A percentile compares a stretch with the other conserved stretches of the same genome.
Evolutionary conservation across 1,284 basidiomycete genomes (phyloP).

Genomic region (Cutaneotrichosporon sp.): DNA sequence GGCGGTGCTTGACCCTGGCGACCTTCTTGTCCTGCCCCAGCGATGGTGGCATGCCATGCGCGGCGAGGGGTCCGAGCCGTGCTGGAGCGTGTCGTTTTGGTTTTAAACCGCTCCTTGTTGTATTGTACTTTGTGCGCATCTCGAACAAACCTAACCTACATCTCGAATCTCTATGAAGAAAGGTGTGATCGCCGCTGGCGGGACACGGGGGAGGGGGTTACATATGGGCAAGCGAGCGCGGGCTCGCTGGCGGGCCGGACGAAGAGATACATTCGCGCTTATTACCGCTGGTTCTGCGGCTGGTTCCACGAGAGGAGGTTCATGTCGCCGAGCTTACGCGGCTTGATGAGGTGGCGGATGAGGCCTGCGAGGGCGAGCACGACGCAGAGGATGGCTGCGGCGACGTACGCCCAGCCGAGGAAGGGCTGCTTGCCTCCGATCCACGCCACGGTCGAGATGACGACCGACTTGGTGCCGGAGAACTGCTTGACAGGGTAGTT

Average conservation of each 20-base stretch:
- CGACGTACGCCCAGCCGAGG: slow-evolving; percentile 95
- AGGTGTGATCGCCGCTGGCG: too few species aligned
- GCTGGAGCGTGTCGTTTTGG: slow-evolving; percentile 49
- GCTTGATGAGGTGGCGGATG: slow-evolving; percentile 85
- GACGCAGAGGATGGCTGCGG: slow-evolving; percentile 78
- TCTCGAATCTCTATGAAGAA: background rate
- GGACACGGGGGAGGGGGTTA: too few species aligned
- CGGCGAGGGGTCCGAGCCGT: slow-evolving; percentile 55
- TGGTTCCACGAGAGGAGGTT: slow-evolving; percentile 76
- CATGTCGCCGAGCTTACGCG: slow-evolving; percentile 62
- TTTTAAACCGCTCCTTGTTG: slow-evolving; percentile 22
- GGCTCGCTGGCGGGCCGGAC: too few species aligned
- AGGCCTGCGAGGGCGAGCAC: slow-evolving; percentile 81
- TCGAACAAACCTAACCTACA: slow-evolving; percentile 10
- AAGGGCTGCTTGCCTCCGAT: slow-evolving; percentile 91
- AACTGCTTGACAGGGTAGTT: slow-evolving; percentile 92
- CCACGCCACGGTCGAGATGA: slow-evolving; percentile 96
- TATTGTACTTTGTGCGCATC: background rate
- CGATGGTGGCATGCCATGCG: slow-evolving; percentile 93
- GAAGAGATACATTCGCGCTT: background rate
- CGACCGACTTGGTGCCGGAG: slow-evolving; percentile 91
- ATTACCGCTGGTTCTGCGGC: slow-evolving; percentile 23
- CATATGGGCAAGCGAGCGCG: too few species aligned
- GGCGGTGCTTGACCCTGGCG: slow-evolving; percentile 68
- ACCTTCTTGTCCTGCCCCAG: slow-evolving; percentile 78